A percentile compares a stretch with the other conserved stretches of the same genome.
Conservation (phyloP, 257 asterid genomes). For the Osmanthus fragrans region DNA sequence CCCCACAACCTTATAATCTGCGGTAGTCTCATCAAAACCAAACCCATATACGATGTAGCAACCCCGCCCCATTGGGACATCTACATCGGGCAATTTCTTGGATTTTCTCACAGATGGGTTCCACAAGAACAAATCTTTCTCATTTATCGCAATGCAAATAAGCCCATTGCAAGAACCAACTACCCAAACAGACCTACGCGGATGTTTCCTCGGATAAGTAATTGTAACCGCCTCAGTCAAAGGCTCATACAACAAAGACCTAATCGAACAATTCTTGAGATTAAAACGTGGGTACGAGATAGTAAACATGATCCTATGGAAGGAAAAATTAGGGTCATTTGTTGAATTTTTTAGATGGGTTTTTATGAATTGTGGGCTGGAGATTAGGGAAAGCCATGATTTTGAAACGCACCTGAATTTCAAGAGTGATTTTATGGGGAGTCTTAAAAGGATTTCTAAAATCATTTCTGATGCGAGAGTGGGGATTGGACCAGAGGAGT, state of each 20-base stretch:
- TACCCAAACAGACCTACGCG: slow-evolving; percentile 9
- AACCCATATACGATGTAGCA: slow-evolving; percentile 39
- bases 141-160: slow-evolving; percentile 34
- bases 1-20: slow-evolving; percentile 65
- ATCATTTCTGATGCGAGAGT: slow-evolving; percentile 52
- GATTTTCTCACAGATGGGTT: slow-evolving; percentile 47
- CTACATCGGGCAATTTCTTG: slow-evolving; percentile 43
- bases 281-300: slow-evolving; percentile 4
- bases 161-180: slow-evolving; percentile 65
- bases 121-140: slow-evolving; percentile 37
- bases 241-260: slow-evolving; percentile 38
- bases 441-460: slow-evolving; percentile 47
- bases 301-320: slow-evolving; percentile 27
- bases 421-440: slow-evolving; percentile 48
- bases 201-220: not conserved
- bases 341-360: slow-evolving; percentile 31
- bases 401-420: slow-evolving; percentile 53
- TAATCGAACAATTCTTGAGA: slow-evolving; percentile 31
- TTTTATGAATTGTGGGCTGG: slow-evolving; percentile 37
- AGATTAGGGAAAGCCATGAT: slow-evolving; percentile 48
- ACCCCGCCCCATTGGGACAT: not conserved
- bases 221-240: slow-evolving; percentile 6
- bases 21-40: slow-evolving; percentile 44
- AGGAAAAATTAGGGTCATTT: not conserved
- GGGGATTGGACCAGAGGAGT: slow-evolving; percentile 13